Percentiles rank a stretch among this genome's conserved stretches.
These are phyloP conservation scores for Pelargonium myrrhifolium DNA, from an alignment of 441 rosid genomes.

Conservation along the genomic window DNA sequence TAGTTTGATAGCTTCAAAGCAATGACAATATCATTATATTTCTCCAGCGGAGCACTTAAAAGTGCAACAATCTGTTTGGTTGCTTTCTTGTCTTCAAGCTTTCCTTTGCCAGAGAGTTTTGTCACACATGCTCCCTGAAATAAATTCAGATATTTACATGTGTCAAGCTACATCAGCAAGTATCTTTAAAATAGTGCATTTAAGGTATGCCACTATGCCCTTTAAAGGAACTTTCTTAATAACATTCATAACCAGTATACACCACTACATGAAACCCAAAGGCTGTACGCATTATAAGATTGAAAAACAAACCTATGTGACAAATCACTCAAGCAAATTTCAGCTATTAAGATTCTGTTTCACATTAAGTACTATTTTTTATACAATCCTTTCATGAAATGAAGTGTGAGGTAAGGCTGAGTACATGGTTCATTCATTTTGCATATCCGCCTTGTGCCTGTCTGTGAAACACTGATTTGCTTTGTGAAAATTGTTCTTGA, in stretches of 20 bases:
- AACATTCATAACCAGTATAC: not conserved
- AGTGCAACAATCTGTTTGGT: conserved; percentile 91
- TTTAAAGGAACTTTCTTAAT: not conserved
- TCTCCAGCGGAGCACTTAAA: conserved; percentile 95
- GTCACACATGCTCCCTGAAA: conserved; percentile 87
- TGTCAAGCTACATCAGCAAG: conserved; percentile 4
- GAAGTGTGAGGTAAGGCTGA: too few species aligned
- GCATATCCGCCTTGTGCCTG: too few species aligned
- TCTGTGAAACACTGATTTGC: too few species aligned
- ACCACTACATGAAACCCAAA: not conserved
- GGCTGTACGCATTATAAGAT: too few species aligned
- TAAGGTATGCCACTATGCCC: not conserved
- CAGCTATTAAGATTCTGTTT: too few species aligned
- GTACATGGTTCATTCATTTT: too few species aligned
- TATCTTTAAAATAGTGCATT: not conserved
- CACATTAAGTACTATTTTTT: too few species aligned
- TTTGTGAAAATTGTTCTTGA: not conserved
- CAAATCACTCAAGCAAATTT: too few species aligned
- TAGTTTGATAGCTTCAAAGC: conserved; percentile 85
- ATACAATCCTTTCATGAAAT: too few species aligned
- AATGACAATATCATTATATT: conserved; percentile 85
- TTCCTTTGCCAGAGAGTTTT: conserved; percentile 68
- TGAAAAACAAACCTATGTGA: too few species aligned
- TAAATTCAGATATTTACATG: conserved; percentile 6
- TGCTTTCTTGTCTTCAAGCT: conserved; percentile 74